Evolutionary conservation across 2,329 filamentous ascomycete species (phyloP), one percentile per base, ranked within the genome.

Genomic region (Chrysoporthe austroafricana): DNA sequence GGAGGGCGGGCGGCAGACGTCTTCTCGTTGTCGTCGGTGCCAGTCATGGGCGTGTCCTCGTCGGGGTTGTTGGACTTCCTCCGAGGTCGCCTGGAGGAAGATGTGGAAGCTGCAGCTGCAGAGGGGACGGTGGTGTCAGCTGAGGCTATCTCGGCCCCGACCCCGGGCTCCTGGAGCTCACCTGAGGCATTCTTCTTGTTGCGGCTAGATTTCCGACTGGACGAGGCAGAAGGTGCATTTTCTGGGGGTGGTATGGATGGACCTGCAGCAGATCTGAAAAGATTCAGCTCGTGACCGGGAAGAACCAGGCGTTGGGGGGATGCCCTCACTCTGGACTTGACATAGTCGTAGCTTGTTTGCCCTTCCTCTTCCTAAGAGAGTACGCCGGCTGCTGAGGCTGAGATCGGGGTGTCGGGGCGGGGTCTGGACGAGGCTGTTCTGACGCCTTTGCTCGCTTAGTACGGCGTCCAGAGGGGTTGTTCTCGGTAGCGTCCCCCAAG

Each of bases 151-250:
- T 32, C 16, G 32, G 16, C 2, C 46, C 39, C 26, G n/a, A 18
- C 26, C n/a, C 16, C 6, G 21, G 14, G 52, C 44, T 52, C 36
- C 16, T 36, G 34, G 21, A 43, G 43, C 77, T 67, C 76, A 84
- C 81, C 80, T 79, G 77, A 76, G 66, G 75, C 71, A 70, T 76
- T 72, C 79, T 91, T 93, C 80, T 91, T 94, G 76, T 84, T 87
- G 70, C 90, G 87, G 75, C 86, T 89, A 46, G 91, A 89, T 78
- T 93, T 94, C 73, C 91, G 87, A 76, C 88, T 91, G 1, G 90
- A 89, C 32, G 89, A 85, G 34, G 88, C 85, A 66, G 90, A 86
- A 46, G 88, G 82, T 44, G 83, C 82, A 77, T 81, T 84, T 67
- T 88, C 85, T 68, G 85, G 83, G 72, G 66, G 66, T n/a, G 90